phyloP scores from a whole-genome alignment of 1,284 basidiomycete species.

The Sporisorium graminicola region DNA sequence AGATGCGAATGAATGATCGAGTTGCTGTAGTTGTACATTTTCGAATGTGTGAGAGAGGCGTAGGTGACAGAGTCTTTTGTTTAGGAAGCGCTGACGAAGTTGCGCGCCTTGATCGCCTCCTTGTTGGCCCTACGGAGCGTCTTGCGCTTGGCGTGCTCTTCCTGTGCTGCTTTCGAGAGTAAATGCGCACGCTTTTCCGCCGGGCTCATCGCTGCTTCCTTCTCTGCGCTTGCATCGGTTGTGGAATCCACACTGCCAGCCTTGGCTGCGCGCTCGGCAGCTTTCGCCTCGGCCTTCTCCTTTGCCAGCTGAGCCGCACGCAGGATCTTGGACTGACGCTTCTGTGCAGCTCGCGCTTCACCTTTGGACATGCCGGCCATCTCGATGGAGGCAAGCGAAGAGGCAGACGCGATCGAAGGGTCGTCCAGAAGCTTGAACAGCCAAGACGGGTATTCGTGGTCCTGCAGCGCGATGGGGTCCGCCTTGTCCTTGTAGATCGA shows the following conservation, averaged over 20 bases:
- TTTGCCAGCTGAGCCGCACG: slow-evolving; percentile 50
- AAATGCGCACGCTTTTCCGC: slow-evolving; percentile 9
- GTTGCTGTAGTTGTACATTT: slow-evolving; percentile 7
- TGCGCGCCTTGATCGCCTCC: slow-evolving; percentile 62
- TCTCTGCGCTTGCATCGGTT: background rate
- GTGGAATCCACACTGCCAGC: background rate
- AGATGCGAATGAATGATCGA: background rate
- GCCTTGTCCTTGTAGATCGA: slow-evolving; percentile 86
- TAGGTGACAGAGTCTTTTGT: background rate
- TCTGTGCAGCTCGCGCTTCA: slow-evolving; percentile 63
- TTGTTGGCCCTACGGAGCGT: slow-evolving; percentile 56
- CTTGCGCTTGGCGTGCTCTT: slow-evolving; percentile 46
- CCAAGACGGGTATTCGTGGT: slow-evolving; percentile 90
- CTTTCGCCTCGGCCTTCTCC: slow-evolving; percentile 53
- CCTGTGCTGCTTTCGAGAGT: slow-evolving; percentile 27
- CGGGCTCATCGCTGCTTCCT: slow-evolving; percentile 8
- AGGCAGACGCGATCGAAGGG: slow-evolving; percentile 47
- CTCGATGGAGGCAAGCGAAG: slow-evolving; percentile 56
- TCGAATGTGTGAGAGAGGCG: no score
- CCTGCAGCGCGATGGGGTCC: slow-evolving; percentile 82
- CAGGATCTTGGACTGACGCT: slow-evolving; percentile 57
- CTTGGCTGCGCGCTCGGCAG: slow-evolving; percentile 43
- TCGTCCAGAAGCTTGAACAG: slow-evolving; percentile 80
- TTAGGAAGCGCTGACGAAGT: slow-evolving; percentile 62
- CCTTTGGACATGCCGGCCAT: slow-evolving; percentile 65